Base-by-base conservation (phyloP, 352 stramenopile genomes). In the Phytophthora ramorum region DNA sequence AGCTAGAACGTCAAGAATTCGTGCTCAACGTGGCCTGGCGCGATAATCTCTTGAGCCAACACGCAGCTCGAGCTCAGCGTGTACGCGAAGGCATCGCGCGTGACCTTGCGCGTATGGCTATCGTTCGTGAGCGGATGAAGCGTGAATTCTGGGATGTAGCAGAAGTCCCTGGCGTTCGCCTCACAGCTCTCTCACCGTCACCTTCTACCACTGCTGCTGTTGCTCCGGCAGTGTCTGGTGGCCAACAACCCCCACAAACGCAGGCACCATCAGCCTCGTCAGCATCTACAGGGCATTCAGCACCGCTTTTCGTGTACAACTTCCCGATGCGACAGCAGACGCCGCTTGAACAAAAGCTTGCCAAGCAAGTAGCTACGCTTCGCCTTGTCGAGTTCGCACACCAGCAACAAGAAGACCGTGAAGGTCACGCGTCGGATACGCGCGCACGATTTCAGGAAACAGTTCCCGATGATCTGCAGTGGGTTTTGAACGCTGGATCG, bases 81-180 rank as follows among this genome's bases (percentile, higher is more conserved):
- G 79, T 96, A 3, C 80, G 82, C 4, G 74, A 89, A 17, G 73
- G 79, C 14, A 93, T 97, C 30, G 58, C 78, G 38, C 77, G 69
- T 3, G 87, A 97, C 30, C 68, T 97, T 19, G 77, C 83, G 4
- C 81, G 87, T 20, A 91, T 92, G 70, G 82, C 78, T 22, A 81
- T 97, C 45, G 75, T 97, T 2, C 82, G 85, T 4, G 79, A 92
- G 45, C 81, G 91, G 28, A 97, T 98, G 83, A 92, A 90, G 73
- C 58, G 55, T n/a, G 91, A 98, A 66, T 97, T 95, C 61, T 98
- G 92, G 92, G 92, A 97, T 64, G 73, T 75, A 12, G 83, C 92
- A 26, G 86, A 88, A 17, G 75, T 89, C 7, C 81, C 91, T 16
- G 85, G 80, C 3, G 77, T 85, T 4, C 78, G 83, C 24, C 53